These are phyloP conservation scores for Boletus barrowsii DNA, from an alignment of 768 basidiomycete genomes.

Conservation along the genomic window DNA sequence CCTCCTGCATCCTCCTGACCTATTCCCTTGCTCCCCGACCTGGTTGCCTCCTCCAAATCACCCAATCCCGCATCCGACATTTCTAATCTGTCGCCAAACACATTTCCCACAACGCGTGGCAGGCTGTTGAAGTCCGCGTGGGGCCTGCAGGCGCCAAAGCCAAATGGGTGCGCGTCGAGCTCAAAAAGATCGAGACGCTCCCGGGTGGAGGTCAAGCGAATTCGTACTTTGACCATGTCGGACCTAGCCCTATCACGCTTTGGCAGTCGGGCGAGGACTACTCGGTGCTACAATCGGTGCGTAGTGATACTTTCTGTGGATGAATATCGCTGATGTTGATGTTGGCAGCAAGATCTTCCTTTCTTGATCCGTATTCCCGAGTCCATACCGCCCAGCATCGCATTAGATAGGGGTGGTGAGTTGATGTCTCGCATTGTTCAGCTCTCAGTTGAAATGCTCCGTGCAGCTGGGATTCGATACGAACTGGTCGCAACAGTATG, in stretches of 20 bases:
- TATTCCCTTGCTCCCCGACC: not conserved
- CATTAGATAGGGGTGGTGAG: constrained; percentile 72
- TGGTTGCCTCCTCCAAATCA: constrained; percentile 1
- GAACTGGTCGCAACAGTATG: constrained; percentile 88
- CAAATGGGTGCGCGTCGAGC: constrained; percentile 88
- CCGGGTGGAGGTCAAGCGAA: constrained; percentile 67
- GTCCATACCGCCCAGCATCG: constrained; percentile 82
- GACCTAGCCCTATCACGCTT: constrained; percentile 75
- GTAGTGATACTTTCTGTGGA: constrained; percentile 10
- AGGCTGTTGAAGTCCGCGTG: constrained; percentile 86
- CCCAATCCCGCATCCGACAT: constrained; percentile 4
- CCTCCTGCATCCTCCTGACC: constrained; percentile 1
- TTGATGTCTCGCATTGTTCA: not conserved
- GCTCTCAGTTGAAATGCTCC: not conserved
- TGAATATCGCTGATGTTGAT: constrained; percentile 1
- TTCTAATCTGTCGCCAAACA: not conserved
- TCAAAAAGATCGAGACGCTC: constrained; percentile 85
- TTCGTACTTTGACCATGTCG: constrained; percentile 77
- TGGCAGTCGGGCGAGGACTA: constrained; percentile 84
- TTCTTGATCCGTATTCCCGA: constrained; percentile 93
- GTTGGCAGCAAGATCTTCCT: constrained; percentile 73
- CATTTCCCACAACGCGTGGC: not conserved
- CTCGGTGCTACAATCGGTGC: constrained; percentile 62
- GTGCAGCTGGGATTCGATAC: constrained; percentile 76
- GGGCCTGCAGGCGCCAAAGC: constrained; percentile 77